Base-by-base conservation (phyloP, 805 yeast species). In the Saccharomycopsis capsularis region DNA sequence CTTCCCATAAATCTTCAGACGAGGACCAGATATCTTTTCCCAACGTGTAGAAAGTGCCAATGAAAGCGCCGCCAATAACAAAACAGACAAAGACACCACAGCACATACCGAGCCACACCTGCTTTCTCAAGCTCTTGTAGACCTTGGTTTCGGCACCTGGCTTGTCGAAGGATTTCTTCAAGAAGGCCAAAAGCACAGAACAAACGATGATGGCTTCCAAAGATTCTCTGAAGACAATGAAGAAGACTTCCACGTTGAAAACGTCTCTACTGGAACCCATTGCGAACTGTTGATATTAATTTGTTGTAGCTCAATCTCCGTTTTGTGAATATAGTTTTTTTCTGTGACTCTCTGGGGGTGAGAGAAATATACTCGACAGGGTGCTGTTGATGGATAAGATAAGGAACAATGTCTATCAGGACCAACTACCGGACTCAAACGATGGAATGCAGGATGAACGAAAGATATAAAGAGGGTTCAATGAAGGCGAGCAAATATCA, bases 1-100 rank as follows among this genome's bases (percentile, higher is more conserved):
- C 98, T 75, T 91, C 99, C 98, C 98, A 91, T 50, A 91, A 66
- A 65, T 91, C 97, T 66, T 91, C 99, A 19, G 95, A 80, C 11
- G 66, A 63, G 44, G 91, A 74, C 85, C 96, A 91, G 56, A 91
- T 76, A 75, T 91, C 95, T 47, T 77, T 77, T 55, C 83, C 81
- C 44, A 85, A 73, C 34, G 85, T 69, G 65, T 91, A 91, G 71
- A 87, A 91, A 21, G 88, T 89, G 66, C 95, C 99, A 64, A 91
- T 90, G 69, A 91, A 90, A 49, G 89, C 95, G 68, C 85, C 83
- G 65, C 99, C 99, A 55, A 91, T 71, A 48, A 79, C 74, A 44
- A 91, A 60, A 82, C 98, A 91, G 44, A 87, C 66, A 24, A 84
- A 56, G 27, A 91, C 72, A 57, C 98, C 99, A 3, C 70, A 42